Percentiles rank a stretch among this genome's conserved stretches.
These are phyloP conservation scores for Bacterosira constricta DNA, from an alignment of 108 stramenopile genomes.

Conservation along the genomic window DNA sequence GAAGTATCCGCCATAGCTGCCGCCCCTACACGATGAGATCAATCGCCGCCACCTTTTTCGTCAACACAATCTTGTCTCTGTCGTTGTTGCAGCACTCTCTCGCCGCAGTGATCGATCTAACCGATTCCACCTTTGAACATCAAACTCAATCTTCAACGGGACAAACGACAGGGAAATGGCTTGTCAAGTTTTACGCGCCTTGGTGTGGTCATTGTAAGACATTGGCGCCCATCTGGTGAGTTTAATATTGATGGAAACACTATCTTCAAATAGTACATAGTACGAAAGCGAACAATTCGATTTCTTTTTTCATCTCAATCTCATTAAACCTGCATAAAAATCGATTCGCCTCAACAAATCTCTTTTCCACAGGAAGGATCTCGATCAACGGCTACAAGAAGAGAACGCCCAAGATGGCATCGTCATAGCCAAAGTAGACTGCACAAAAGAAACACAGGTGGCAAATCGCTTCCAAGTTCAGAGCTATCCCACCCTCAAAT, in stretches of 20 bases:
- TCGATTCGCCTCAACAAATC: too few relatives aligned
- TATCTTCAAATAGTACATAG: too few relatives aligned
- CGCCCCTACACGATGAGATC: constrained; percentile 12
- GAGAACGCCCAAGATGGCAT: constrained; percentile 44
- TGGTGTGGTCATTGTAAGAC: constrained; percentile 60
- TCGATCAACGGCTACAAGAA: constrained; percentile 34
- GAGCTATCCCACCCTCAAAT: constrained; percentile 55
- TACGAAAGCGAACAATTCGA: too few relatives aligned
- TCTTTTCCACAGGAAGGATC: constrained; percentile 31
- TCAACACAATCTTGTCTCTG: constrained; percentile 7
- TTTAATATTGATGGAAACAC: neutral
- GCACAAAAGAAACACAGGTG: constrained; percentile 38
- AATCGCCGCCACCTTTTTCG: neutral
- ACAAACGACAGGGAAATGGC: constrained; percentile 51
- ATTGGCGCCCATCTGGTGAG: constrained; percentile 47
- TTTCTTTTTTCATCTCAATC: neutral
- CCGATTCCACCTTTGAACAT: constrained; percentile 53
- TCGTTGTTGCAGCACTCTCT: neutral
- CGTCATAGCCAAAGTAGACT: constrained; percentile 58
- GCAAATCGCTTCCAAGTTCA: constrained; percentile 53
- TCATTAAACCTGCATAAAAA: neutral
- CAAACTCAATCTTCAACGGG: constrained; percentile 57
- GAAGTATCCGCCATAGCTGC: too few relatives aligned
- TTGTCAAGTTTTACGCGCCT: constrained; percentile 58
- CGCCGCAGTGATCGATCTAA: constrained; percentile 49